phyloP scores from a whole-genome alignment of 768 basidiomycete species.

The Phlebiopsis gigantea region DNA sequence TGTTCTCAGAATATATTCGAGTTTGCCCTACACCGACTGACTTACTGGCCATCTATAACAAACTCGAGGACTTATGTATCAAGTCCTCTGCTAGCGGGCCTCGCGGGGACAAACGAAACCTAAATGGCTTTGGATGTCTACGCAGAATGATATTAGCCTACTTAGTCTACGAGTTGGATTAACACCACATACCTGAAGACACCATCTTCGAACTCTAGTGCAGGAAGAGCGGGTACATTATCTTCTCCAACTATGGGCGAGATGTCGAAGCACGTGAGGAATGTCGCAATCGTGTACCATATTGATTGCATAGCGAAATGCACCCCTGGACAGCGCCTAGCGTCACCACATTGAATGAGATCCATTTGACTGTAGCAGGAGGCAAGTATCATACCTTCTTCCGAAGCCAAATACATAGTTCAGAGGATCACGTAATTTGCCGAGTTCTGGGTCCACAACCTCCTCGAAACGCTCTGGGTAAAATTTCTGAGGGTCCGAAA shows the following conservation, averaged over 20 bases:
- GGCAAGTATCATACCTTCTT: neutral
- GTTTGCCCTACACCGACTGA: no score
- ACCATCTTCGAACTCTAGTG: slow-evolving; percentile 1
- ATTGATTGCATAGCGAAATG: slow-evolving; percentile 16
- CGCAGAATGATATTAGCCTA: no score
- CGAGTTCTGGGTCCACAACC: neutral
- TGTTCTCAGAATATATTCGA: no score
- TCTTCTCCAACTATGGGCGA: slow-evolving; percentile 1
- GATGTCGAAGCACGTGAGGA: slow-evolving; percentile 19
- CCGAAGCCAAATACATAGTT: slow-evolving; percentile 16
- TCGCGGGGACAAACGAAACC: no score
- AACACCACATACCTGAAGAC: slow-evolving; percentile 14
- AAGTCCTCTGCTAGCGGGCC: no score
- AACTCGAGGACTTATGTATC: no score
- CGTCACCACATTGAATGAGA: no score
- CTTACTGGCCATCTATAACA: no score
- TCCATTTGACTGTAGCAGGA: neutral
- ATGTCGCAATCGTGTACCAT: slow-evolving; percentile 12
- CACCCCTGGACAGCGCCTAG: slow-evolving; percentile 20
- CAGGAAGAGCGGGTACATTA: neutral
- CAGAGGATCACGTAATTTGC: slow-evolving; percentile 2
- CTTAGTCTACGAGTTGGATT: neutral
- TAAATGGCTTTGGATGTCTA: neutral
- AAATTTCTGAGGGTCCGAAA: slow-evolving; percentile 7
- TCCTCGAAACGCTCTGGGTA: slow-evolving; percentile 9